A percentile compares a stretch with the other conserved stretches of the same genome.
Conservation (phyloP, 1,284 basidiomycete genomes). For the Leucoagaricus sp. region DNA sequence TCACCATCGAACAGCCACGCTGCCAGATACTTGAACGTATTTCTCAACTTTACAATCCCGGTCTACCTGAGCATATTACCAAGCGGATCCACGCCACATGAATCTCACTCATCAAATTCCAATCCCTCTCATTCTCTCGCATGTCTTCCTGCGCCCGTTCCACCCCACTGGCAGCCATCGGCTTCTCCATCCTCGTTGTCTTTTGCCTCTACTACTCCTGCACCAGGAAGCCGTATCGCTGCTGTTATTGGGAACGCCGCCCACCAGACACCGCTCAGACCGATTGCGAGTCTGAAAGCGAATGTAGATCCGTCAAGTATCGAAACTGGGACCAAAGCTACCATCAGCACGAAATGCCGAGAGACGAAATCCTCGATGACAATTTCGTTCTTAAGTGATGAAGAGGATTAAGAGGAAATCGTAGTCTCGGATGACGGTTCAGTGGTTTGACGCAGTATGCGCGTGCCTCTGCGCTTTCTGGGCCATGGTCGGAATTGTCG, state of each 20-base stretch:
- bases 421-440: not conserved
- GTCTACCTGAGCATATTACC: conserved; percentile 67
- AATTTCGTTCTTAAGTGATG: conserved; percentile 34
- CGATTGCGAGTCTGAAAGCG: conserved; percentile 76
- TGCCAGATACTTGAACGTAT: conserved; percentile 84
- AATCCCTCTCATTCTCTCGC: conserved; percentile 24
- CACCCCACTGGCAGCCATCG: conserved; percentile 19
- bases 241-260: conserved; percentile 77
- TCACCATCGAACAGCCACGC: conserved; percentile 93
- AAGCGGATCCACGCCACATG: conserved; percentile 66
- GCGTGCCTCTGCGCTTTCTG: conserved; percentile 8
- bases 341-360: conserved; percentile 72
- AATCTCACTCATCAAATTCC: conserved; percentile 55
- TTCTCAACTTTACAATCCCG: conserved; percentile 73
- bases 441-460: not conserved
- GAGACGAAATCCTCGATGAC: conserved; percentile 78
- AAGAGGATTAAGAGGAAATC: not conserved
- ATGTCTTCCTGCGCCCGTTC: conserved; percentile 13
- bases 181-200: conserved; percentile 17
- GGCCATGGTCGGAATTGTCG: not conserved
- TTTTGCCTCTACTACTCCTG: conserved; percentile 14
- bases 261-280: conserved; percentile 85
- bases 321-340: conserved; percentile 75
- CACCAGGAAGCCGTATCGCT: conserved; percentile 66
- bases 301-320: conserved; percentile 69